Base-by-base conservation (phyloP, 768 basidiomycete species). In the Leccinum aurantiacum region DNA sequence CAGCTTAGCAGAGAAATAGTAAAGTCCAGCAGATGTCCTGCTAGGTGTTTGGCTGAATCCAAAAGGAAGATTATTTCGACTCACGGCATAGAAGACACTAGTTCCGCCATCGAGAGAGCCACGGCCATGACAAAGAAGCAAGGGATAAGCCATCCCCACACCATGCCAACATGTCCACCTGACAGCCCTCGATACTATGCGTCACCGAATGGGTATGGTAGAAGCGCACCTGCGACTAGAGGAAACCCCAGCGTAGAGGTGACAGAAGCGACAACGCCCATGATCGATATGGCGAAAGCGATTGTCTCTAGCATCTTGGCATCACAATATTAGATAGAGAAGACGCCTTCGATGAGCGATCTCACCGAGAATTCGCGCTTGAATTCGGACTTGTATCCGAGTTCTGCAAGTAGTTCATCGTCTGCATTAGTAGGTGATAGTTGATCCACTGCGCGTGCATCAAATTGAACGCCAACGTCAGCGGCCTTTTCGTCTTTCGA, bases 151-250 rank as follows among this genome's bases (percentile, higher is more conserved):
- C 88, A 90, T 33, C 88, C 89, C 76, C 85, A 90, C 22, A 89
- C 81, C 80, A 90, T 84, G 22, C 89, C 88, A 27, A 88, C 86
- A 72, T 90, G 88, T 3, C 88, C 89, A 56, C 88, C 88, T 84
- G 57, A 1, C 14, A 13, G 2, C 33, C 49, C 22, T 56, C 54
- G 38, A 19, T 38, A 56, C 50, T 37, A 54, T 3, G 13, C 13
- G 48, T n/a, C n/a, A 35, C 14, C 24, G 41, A 25, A 29, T 25
- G 56, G 29, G 15, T 8, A 8, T 13, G 22, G 41, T 29, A 49
- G 31, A 11, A 15, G 65, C 79, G 25, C 58, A 84, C 86, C 85
- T 58, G 84, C 82, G 4, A 81, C 72, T 5, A 90, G 78, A 1
- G 82, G 83, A 71, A 90, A 90, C 1, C 80, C 81, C 38, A 86